phyloP scores from a whole-genome alignment of 345 rosid species.

The Arabidopsis arenosa region DNA sequence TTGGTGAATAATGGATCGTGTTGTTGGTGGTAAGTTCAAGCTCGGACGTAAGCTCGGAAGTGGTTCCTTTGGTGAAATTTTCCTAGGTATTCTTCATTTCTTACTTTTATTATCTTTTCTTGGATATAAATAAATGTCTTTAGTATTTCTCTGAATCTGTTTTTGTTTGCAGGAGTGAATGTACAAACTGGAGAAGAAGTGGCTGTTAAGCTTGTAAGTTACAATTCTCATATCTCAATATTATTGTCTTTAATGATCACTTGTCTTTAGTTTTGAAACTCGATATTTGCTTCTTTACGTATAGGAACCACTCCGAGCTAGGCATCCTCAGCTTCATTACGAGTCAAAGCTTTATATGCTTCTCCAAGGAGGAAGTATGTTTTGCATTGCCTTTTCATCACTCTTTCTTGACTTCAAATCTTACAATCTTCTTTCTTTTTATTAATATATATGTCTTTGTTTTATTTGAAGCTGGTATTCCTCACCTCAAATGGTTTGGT shows the following conservation, averaged over 20 bases:
- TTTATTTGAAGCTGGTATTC: slow-evolving; percentile 67
- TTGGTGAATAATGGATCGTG: slow-evolving; percentile 38
- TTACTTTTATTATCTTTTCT: background rate
- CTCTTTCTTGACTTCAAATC: background rate
- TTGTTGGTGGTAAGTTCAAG: slow-evolving; percentile 86
- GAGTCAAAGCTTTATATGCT: slow-evolving; percentile 89
- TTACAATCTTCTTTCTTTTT: background rate
- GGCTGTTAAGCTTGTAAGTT: slow-evolving; percentile 80
- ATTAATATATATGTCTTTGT: background rate
- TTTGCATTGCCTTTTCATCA: slow-evolving; percentile 12
- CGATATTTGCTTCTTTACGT: background rate
- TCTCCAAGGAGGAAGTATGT: slow-evolving; percentile 96
- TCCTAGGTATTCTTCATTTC: slow-evolving; percentile 56
- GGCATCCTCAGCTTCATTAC: slow-evolving; percentile 90
- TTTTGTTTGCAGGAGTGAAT: slow-evolving; percentile 62
- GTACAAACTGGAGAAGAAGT: slow-evolving; percentile 91
- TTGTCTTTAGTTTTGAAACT: background rate
- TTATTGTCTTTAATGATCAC: background rate
- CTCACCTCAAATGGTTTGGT: slow-evolving; percentile 92
- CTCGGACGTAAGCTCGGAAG: slow-evolving; percentile 97
- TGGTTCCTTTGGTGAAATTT: slow-evolving; percentile 94
- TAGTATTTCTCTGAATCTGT: background rate
- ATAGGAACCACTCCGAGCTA: slow-evolving; percentile 83
- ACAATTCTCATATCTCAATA: background rate
- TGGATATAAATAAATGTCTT: background rate